A percentile compares a stretch with the other conserved stretches of the same genome.
These are phyloP conservation scores for Debaryomycetaceae sp. DNA, from an alignment of 1,139 yeast genomes.

Conservation along the genomic window DNA sequence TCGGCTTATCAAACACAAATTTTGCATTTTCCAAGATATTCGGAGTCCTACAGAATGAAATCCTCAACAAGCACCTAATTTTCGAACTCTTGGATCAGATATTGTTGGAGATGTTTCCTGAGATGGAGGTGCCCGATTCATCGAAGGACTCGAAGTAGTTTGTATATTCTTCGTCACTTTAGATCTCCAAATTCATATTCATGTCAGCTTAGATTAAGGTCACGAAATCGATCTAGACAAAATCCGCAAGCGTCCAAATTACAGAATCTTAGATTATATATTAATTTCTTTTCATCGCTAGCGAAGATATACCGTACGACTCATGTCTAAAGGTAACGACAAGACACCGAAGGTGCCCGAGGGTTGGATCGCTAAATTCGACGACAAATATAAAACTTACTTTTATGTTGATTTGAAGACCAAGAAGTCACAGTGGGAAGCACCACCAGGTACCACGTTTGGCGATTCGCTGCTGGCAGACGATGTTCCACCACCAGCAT, in stretches of 20 bases:
- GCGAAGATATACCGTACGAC: background rate
- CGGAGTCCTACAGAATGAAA: constrained; percentile 70
- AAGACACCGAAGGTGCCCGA: constrained; percentile 56
- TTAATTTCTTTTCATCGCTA: background rate
- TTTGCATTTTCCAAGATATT: constrained; percentile 61
- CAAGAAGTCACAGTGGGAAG: constrained; percentile 90
- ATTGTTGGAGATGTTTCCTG: constrained; percentile 26
- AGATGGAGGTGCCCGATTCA: constrained; percentile 4
- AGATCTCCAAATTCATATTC: background rate
- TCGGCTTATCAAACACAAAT: constrained; percentile 64
- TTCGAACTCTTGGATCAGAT: constrained; percentile 45
- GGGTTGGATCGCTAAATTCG: constrained; percentile 90
- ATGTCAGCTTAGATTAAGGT: background rate
- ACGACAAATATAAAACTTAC: constrained; percentile 73
- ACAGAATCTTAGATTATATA: background rate
- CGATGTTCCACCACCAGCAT: constrained; percentile 34
- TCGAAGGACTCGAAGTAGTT: background rate
- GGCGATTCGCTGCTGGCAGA: constrained; percentile 16
- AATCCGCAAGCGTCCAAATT: background rate
- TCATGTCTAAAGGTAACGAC: constrained; percentile 12
- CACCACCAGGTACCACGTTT: constrained; percentile 61
- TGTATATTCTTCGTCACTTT: background rate
- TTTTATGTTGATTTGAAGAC: constrained; percentile 69
- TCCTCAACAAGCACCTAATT: constrained; percentile 61
- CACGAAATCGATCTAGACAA: constrained; percentile 1